These are phyloP conservation scores for Rosa multiflora DNA, from an alignment of 306 rosid species.

Conservation along the genomic window DNA sequence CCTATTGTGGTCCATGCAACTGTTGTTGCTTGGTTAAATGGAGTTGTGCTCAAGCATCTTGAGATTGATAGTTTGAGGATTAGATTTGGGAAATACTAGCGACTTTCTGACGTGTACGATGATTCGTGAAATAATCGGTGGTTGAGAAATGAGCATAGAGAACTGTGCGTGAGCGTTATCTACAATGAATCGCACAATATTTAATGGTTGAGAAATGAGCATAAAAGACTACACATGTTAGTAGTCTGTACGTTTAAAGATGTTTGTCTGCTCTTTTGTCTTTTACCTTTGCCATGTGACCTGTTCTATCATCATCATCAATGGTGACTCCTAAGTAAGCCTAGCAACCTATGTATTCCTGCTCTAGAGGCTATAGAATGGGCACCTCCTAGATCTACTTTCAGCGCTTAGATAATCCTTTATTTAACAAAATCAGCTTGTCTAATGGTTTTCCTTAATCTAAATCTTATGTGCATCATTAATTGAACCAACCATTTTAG, in stretches of 20 bases:
- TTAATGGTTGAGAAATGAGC: background rate
- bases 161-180: background rate
- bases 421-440: background rate
- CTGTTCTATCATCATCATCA: slow-evolving; percentile 18
- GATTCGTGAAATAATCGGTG: background rate
- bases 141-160: background rate
- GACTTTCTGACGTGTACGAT: background rate
- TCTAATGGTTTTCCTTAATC: background rate
- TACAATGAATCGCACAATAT: background rate
- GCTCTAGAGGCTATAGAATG: slow-evolving; percentile 9
- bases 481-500: background rate
- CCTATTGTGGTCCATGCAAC: slow-evolving; percentile 11
- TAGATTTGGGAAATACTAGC: background rate
- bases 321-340: background rate
- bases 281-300: slow-evolving; percentile 5
- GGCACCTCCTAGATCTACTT: slow-evolving; percentile 3
- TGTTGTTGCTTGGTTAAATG: background rate
- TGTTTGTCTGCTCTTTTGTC: background rate
- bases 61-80: background rate
- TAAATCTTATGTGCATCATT: background rate
- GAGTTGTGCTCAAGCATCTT: background rate
- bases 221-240: background rate
- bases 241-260: background rate
- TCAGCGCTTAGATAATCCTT: background rate
- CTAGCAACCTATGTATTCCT: background rate